phyloP scores from a whole-genome alignment of 768 basidiomycete genomes.

The Austroboletus eburneus region DNA sequence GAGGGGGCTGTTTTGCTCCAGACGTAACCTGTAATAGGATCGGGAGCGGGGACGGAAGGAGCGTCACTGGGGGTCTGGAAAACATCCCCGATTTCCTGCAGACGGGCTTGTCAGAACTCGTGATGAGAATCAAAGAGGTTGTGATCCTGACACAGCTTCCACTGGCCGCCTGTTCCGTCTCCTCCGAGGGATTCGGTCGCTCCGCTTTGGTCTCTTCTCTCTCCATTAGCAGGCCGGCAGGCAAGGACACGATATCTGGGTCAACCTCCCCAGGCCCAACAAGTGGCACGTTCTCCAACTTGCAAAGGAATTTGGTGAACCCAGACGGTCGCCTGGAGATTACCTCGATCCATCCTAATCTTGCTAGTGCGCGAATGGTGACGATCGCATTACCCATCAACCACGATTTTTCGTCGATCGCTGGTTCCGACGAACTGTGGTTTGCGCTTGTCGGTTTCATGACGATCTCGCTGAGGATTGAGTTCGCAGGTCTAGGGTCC shows the following conservation, averaged over 20 bases:
- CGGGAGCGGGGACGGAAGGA: slow-evolving; percentile 42
- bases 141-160: slow-evolving; percentile 8
- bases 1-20: slow-evolving; percentile 87
- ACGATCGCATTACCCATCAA: slow-evolving; percentile 78
- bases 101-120: slow-evolving; percentile 5
- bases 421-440: slow-evolving; percentile 35
- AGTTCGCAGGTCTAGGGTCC: slow-evolving; percentile 83
- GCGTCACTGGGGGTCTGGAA: slow-evolving; percentile 1
- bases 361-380: slow-evolving; percentile 69
- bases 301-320: slow-evolving; percentile 76
- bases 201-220: slow-evolving; percentile 40
- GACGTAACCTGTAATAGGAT: slow-evolving; percentile 80
- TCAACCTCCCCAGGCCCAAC: slow-evolving; percentile 81
- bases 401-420: slow-evolving; percentile 72
- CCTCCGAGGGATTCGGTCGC: slow-evolving; percentile 26
- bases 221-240: slow-evolving; percentile 72
- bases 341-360: slow-evolving; percentile 87
- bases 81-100: slow-evolving; percentile 23
- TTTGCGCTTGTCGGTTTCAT: slow-evolving; percentile 47
- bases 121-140: background rate
- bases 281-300: slow-evolving; percentile 85
- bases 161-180: slow-evolving; percentile 3
- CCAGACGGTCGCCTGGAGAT: slow-evolving; percentile 85
- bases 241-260: slow-evolving; percentile 69
- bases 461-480: slow-evolving; percentile 74